Base-by-base conservation (phyloP, 2,329 filamentous ascomycete genomes). In the Pseudogymnoascus sp. region DNA sequence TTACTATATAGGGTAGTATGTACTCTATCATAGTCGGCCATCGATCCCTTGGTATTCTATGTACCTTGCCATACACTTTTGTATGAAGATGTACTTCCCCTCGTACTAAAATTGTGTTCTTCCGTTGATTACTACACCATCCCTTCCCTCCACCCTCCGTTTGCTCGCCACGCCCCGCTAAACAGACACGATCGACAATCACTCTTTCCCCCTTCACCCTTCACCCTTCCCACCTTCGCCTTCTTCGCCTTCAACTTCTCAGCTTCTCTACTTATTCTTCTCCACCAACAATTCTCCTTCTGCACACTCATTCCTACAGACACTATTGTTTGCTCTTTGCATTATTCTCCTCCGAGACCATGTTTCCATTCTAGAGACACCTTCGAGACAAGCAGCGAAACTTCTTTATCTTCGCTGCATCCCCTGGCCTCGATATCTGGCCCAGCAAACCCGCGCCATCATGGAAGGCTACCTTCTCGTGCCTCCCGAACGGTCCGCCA, bases 391-490 rank as follows among this genome's bases (percentile, higher is more conserved):
- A 56, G 26, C 46, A 56, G 26, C 46, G 46, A 56, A 33, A 33
- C 50, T 56, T 56, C 50, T 56, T 56, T 56, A 33, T 56, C 50
- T 56, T 56, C 50, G 50, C 50, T 56, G 50, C 6, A 33, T 56
- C 50, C 50, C 29, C 29, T 33, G 50, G 26, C 50, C 50, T 56
- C 50, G 10, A 19, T 33, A 13, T 33, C 50, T 26, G 26, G 4
- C 26, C 26, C 46, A 60, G 59, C 59, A 13, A 38, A 42, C n/a
- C 61, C 21, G 17, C 31, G 38, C 53, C 19, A 64, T 17, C 31
- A 82, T 83, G 80, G 81, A 83, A 70, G 81, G 80, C 19, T 72
- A 75, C 67, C 73, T 83, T 69, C 72, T 78, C 62, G 74, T 80
- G 31, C 81, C 81, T 61, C 81, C 81, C 2, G 81, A 83, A 68